Conservation (phyloP, 2,329 filamentous ascomycete species). For the Daldinia eschscholtzii region DNA sequence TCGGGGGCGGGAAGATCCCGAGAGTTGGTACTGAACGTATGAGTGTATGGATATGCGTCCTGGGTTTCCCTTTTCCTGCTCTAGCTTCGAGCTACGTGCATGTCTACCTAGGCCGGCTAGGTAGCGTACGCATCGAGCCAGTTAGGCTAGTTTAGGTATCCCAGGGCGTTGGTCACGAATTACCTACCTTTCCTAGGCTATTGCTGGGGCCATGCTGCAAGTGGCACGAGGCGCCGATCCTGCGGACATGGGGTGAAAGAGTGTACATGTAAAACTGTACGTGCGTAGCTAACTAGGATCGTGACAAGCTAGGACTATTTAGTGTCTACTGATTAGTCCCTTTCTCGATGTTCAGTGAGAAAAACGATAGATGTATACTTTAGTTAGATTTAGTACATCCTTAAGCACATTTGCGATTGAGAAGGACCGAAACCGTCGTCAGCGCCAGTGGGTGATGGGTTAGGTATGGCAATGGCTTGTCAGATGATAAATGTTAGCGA, state of each 20-base stretch:
- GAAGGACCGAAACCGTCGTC: constrained; percentile 41
- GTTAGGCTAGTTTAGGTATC: constrained; percentile 33
- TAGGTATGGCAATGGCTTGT: constrained; percentile 33
- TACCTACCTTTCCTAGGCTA: constrained; percentile 39
- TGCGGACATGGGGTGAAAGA: constrained; percentile 24
- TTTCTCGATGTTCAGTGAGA: not conserved
- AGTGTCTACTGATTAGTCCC: not conserved
- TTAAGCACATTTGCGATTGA: constrained; percentile 22
- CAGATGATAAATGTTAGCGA: constrained; percentile 29
- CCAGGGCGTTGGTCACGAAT: constrained; percentile 31
- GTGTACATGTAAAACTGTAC: constrained; percentile 1
- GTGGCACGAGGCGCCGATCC: constrained; percentile 40
- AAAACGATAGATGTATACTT: no score
- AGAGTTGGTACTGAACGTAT: constrained; percentile 30
- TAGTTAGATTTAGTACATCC: not conserved
- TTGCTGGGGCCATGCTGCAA: constrained; percentile 34
- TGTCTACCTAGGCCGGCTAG: constrained; percentile 6
- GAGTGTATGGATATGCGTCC: not conserved
- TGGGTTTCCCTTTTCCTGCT: constrained; percentile 17
- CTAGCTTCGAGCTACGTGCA: constrained; percentile 32
- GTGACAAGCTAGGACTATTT: not conserved
- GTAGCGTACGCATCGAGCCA: constrained; percentile 19
- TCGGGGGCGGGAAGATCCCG: constrained; percentile 42
- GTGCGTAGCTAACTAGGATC: constrained; percentile 7
- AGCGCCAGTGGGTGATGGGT: constrained; percentile 35